Evolutionary conservation across 2,329 filamentous ascomycete species (phyloP).

Genomic region (Ophiostoma tasmaniense): DNA sequence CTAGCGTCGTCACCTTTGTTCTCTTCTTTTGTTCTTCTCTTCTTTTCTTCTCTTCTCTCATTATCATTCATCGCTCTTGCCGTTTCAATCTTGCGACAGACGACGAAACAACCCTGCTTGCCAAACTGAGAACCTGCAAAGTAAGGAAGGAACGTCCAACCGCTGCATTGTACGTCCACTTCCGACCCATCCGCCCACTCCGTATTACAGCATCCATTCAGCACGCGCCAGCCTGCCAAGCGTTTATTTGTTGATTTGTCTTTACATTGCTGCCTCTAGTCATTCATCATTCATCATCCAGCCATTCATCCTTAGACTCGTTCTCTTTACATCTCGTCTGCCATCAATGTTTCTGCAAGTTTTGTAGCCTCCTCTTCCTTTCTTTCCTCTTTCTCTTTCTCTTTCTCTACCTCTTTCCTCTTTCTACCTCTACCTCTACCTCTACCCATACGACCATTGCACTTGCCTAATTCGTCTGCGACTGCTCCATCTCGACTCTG

Average conservation of each 20-base stretch:
- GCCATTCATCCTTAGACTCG: neutral
- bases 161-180: too few relatives aligned
- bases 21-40: neutral
- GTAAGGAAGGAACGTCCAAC: too few relatives aligned
- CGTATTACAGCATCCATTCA: neutral
- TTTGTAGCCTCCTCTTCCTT: too few relatives aligned
- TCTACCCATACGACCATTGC: neutral
- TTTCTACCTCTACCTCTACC: neutral
- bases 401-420: neutral
- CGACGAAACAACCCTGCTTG: too few relatives aligned
- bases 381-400: neutral
- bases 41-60: neutral
- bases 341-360: too few relatives aligned
- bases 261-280: too few relatives aligned
- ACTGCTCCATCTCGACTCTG: neutral
- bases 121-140: too few relatives aligned
- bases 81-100: too few relatives aligned
- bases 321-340: neutral
- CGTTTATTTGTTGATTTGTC: neutral
- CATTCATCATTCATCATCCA: too few relatives aligned
- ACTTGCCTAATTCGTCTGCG: conserved; percentile 4
- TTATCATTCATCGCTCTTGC: too few relatives aligned
- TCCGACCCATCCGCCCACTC: conserved; percentile 5
- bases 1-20: neutral
- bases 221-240: conserved; percentile 3